These are phyloP conservation scores for Excoecaria agallocha DNA, from an alignment of 345 rosid genomes.

Conservation along the genomic window DNA sequence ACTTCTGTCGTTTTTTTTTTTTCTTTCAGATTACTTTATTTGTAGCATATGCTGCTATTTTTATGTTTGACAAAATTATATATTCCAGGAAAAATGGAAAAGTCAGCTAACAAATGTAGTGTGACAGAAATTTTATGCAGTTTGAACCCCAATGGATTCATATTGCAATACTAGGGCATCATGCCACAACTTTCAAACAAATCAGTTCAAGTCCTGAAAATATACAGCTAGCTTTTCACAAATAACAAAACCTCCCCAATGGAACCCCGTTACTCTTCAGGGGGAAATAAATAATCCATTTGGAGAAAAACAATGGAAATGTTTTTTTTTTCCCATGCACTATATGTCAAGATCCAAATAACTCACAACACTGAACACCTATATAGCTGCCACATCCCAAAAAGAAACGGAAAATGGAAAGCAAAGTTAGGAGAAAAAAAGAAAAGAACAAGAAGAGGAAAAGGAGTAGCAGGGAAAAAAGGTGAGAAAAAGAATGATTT, in stretches of 20 bases:
- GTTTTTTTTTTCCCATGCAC: slow-evolving; percentile 1
- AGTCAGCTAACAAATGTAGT: no score
- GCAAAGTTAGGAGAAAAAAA: background rate
- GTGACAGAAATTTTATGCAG: no score
- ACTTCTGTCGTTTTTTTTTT: no score
- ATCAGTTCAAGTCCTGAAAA: background rate
- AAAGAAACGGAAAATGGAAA: background rate
- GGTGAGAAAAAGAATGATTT: slow-evolving; percentile 28
- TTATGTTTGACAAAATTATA: no score
- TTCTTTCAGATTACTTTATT: no score
- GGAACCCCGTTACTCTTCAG: background rate
- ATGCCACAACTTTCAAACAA: no score
- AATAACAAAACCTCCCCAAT: background rate
- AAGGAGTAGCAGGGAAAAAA: background rate
- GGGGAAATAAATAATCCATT: background rate
- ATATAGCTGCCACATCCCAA: background rate
- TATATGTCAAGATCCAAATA: slow-evolving; percentile 1
- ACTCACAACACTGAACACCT: background rate
- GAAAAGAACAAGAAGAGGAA: background rate
- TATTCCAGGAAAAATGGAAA: no score
- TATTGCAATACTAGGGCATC: no score
- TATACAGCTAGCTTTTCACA: background rate
- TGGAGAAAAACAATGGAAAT: background rate
- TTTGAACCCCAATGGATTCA: no score
- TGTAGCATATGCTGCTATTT: no score